These are phyloP conservation scores for Dioscorea cayenensis DNA, from an alignment of 116 monocot species.

Conservation along the genomic window DNA sequence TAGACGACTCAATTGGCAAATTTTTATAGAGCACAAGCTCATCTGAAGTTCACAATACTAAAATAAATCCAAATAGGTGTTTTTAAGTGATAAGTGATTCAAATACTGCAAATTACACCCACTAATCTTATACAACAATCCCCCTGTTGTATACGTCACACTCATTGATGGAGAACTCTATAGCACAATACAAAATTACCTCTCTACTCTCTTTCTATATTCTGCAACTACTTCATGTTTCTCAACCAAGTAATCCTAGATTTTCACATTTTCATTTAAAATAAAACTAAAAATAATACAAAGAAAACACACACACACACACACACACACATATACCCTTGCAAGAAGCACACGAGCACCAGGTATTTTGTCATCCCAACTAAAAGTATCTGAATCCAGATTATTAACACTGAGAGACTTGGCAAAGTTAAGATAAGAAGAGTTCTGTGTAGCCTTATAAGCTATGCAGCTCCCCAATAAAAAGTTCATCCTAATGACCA, in stretches of 20 bases:
- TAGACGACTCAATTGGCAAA: no score
- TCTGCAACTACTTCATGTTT: constrained; percentile 14
- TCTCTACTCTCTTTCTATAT: constrained; percentile 32
- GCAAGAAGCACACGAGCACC: constrained; percentile 40
- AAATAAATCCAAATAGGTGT: no score
- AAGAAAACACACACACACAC: no score
- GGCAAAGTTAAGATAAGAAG: constrained; percentile 26
- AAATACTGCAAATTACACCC: constrained; percentile 46
- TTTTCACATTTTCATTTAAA: no score
- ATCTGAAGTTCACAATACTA: no score
- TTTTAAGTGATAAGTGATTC: neutral
- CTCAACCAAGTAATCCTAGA: neutral
- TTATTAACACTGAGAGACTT: constrained; percentile 21
- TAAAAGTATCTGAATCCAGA: constrained; percentile 28
- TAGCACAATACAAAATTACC: constrained; percentile 28
- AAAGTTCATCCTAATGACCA: constrained; percentile 44
- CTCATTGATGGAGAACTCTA: constrained; percentile 21
- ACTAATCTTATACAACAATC: constrained; percentile 28
- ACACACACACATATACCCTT: neutral
- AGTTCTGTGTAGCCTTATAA: constrained; percentile 42
- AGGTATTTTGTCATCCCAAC: constrained; percentile 58
- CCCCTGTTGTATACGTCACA: constrained; percentile 32
- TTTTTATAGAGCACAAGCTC: no score
- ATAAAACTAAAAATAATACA: no score
- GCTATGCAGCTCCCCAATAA: constrained; percentile 59